A percentile compares a stretch with the other conserved stretches of the same genome.
These are phyloP conservation scores for Ehretia macrophylla DNA, from an alignment of 257 asterid genomes.

Conservation along the genomic window DNA sequence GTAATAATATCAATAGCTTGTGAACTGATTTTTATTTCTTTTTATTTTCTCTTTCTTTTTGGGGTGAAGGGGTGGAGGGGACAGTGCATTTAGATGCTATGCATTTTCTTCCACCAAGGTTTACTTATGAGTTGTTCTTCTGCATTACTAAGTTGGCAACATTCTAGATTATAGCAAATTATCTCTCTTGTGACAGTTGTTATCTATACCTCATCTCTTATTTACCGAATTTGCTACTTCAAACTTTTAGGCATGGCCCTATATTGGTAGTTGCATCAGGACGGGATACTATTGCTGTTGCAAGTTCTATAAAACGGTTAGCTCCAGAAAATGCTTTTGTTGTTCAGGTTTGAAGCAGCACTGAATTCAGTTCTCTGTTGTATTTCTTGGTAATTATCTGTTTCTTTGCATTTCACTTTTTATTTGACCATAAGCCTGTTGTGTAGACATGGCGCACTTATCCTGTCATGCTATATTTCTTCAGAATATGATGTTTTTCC, in stretches of 20 bases:
- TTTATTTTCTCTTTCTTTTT: neutral
- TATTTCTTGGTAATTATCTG: neutral
- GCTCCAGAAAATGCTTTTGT: constrained; percentile 68
- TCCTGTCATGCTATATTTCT: constrained; percentile 1
- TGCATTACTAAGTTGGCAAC: too few relatives aligned
- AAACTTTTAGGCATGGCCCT: constrained; percentile 70
- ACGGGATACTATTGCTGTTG: constrained; percentile 65
- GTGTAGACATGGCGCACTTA: neutral
- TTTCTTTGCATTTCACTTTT: neutral
- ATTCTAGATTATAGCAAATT: too few relatives aligned
- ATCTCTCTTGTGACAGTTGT: too few relatives aligned
- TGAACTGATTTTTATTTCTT: too few relatives aligned
- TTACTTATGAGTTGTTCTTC: too few relatives aligned
- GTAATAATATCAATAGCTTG: neutral
- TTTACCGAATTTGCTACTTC: constrained; percentile 19
- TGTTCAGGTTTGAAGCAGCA: constrained; percentile 62
- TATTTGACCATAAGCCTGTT: neutral
- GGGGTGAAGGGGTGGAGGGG: neutral
- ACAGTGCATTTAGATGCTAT: too few relatives aligned
- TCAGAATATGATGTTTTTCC: constrained; percentile 13
- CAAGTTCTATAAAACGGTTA: constrained; percentile 58
- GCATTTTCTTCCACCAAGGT: too few relatives aligned
- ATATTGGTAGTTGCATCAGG: constrained; percentile 85
- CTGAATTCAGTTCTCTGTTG: neutral
- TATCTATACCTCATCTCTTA: neutral